These are phyloP conservation scores for Diplotaxis tenuifolia DNA, from an alignment of 345 rosid species.

Conservation along the genomic window DNA sequence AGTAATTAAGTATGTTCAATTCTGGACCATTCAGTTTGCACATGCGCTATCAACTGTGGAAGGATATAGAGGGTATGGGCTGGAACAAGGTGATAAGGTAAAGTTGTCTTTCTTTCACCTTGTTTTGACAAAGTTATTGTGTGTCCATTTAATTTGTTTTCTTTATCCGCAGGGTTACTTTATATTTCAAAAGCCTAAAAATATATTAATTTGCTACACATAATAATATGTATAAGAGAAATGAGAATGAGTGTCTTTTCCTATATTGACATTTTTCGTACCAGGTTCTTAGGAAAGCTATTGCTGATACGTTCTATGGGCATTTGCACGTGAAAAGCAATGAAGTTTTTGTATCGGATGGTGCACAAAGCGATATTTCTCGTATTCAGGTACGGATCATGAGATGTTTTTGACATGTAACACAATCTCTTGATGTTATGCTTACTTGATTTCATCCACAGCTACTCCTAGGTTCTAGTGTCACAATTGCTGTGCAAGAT, in stretches of 20 bases:
- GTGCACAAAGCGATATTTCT: conserved; percentile 62
- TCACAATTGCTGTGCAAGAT: conserved; percentile 59
- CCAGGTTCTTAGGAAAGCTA: conserved; percentile 52
- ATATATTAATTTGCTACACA: not conserved
- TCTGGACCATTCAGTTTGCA: conserved; percentile 48
- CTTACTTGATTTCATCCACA: conserved; percentile 32
- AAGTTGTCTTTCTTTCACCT: not conserved
- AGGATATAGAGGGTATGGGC: conserved; percentile 39
- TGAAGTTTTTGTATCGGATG: conserved; percentile 71
- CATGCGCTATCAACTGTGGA: conserved; percentile 53
- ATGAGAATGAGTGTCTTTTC: not conserved
- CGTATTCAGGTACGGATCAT: conserved; percentile 54
- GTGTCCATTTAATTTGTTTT: not conserved
- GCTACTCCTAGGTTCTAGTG: conserved; percentile 55
- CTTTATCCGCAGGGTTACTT: not conserved
- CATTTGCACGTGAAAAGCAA: conserved; percentile 39
- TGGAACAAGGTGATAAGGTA: conserved; percentile 36
- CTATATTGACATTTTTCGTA: not conserved
- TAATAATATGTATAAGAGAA: not conserved
- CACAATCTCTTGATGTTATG: not conserved
- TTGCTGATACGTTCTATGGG: conserved; percentile 55
- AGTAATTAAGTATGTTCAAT: not conserved
- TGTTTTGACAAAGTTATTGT: not conserved
- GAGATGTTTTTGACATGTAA: not conserved
- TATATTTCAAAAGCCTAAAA: not conserved